These are phyloP conservation scores for Helianthus annuus DNA, from an alignment of 129 eudicot genomes.

Conservation along the genomic window HanXRQr2.0-SUNRISE NC_035449.2:21407277-21407776, in stretches of 20 bases:
- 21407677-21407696: no score
- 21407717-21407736: background rate
- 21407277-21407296: background rate
- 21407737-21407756: background rate
- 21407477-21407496: background rate
- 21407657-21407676: no score
- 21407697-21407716: background rate
- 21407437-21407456: background rate
- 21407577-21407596: no score
- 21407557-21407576: no score
- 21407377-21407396: conserved; percentile 4
- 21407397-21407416: background rate
- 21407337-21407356: conserved; percentile 9
- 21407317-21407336: background rate
- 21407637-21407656: no score
- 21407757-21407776: background rate
- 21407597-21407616: no score
- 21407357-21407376: conserved; percentile 3
- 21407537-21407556: background rate
- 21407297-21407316: background rate
- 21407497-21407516: background rate
- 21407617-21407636: no score
- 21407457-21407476: background rate
- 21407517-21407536: background rate
- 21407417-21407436: background rate